Evolutionary conservation across 2,329 filamentous ascomycete genomes (phyloP).

Genomic region (Phialophora tarda): DNA sequence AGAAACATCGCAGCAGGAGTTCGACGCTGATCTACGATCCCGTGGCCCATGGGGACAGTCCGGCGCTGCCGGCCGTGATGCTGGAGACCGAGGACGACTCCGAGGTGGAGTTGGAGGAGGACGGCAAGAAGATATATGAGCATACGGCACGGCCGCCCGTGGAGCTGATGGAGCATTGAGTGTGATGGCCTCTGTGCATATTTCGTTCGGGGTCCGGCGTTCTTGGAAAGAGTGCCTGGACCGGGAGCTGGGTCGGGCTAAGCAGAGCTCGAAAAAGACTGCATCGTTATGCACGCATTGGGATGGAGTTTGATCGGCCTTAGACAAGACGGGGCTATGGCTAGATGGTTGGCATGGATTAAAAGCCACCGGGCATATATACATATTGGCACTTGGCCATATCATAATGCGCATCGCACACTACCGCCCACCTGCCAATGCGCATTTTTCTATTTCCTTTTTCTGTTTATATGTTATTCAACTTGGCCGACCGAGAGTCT

Average conservation of each 20-base stretch:
- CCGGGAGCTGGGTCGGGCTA: not conserved
- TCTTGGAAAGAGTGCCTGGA: not conserved
- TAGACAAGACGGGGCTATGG: not conserved
- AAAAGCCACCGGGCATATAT: conserved; percentile 1
- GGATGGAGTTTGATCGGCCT: not conserved
- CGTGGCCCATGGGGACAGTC: conserved; percentile 65
- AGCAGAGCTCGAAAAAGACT: not conserved
- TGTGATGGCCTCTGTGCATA: not conserved
- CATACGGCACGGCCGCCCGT: conserved; percentile 63
- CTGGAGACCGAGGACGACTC: conserved; percentile 63
- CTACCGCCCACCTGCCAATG: not conserved
- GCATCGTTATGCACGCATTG: not conserved
- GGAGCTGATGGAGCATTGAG: conserved; percentile 57
- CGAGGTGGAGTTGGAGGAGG: conserved; percentile 55
- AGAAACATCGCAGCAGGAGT: conserved; percentile 55
- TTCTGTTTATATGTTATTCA: not conserved
- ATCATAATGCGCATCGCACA: not conserved
- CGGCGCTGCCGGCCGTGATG: conserved; percentile 65
- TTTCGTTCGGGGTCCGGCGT: not conserved
- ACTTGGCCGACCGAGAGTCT: not conserved
- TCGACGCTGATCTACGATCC: conserved; percentile 68
- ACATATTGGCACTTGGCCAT: not conserved
- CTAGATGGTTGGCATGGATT: not conserved
- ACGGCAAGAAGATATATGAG: conserved; percentile 50
- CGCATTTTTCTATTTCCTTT: not conserved